Conservation (phyloP, 331 rosid genomes). For the Phaseolus coccineus region DNA sequence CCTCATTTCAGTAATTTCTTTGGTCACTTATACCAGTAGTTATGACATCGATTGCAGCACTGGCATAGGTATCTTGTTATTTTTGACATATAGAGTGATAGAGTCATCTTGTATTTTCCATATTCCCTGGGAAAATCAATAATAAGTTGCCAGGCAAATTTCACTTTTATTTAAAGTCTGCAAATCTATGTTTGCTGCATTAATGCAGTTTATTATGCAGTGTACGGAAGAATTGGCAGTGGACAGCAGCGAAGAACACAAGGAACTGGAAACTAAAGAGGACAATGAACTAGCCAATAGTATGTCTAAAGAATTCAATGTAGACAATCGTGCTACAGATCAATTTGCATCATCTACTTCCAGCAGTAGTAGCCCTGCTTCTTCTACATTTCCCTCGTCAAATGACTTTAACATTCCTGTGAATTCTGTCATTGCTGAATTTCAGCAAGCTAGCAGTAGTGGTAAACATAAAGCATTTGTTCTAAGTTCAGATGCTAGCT, state of each 20-base stretch:
- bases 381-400: slow-evolving; percentile 36
- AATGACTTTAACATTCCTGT: slow-evolving; percentile 31
- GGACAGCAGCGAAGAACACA: slow-evolving; percentile 37
- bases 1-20: not conserved
- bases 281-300: slow-evolving; percentile 42
- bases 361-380: slow-evolving; percentile 39
- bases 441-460: slow-evolving; percentile 36
- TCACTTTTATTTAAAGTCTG: not conserved
- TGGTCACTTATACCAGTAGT: slow-evolving; percentile 10
- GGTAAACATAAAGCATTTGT: slow-evolving; percentile 39
- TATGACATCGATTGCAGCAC: not conserved
- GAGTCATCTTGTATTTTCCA: slow-evolving; percentile 1
- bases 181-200: slow-evolving; percentile 21
- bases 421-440: slow-evolving; percentile 34
- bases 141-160: not conserved
- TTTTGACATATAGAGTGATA: slow-evolving; percentile 8
- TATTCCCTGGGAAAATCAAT: slow-evolving; percentile 10
- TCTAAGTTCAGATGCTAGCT: slow-evolving; percentile 36
- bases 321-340: slow-evolving; percentile 46
- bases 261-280: slow-evolving; percentile 33
- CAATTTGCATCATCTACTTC: slow-evolving; percentile 48
- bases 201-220: slow-evolving; percentile 49
- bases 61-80: not conserved
- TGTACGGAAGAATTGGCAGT: slow-evolving; percentile 44
- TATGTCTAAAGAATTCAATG: slow-evolving; percentile 45